A percentile compares a stretch with the other conserved stretches of the same genome.
Conservation (phyloP, 495 filamentous ascomycete species). For the Neurospora africana region DNA sequence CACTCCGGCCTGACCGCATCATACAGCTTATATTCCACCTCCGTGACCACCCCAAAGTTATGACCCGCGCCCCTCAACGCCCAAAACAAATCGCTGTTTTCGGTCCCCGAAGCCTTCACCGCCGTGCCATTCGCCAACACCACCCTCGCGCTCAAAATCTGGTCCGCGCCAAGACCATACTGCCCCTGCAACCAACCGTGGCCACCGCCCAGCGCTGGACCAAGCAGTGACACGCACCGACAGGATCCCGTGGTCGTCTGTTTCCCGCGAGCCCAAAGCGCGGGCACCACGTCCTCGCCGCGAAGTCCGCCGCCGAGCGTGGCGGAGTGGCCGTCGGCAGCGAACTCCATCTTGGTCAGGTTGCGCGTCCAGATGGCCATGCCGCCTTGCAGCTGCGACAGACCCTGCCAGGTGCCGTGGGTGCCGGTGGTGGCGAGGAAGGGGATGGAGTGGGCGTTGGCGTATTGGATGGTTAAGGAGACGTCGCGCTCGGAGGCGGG, state of each 20-base stretch:
- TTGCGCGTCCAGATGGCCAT: constrained; percentile 37
- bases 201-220: constrained; percentile 49
- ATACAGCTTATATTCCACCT: constrained; percentile 36
- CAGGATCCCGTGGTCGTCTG: constrained; percentile 41
- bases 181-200: constrained; percentile 48
- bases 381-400: constrained; percentile 32
- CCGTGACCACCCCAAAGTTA: constrained; percentile 52
- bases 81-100: constrained; percentile 42
- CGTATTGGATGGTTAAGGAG: constrained; percentile 33
- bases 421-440: constrained; percentile 39
- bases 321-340: constrained; percentile 32
- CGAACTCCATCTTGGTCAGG: constrained; percentile 31
- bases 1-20: constrained; percentile 28
- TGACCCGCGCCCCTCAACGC: constrained; percentile 48
- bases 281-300: constrained; percentile 16
- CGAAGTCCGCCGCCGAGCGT: constrained; percentile 39
- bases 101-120: constrained; percentile 20
- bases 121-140: constrained; percentile 45
- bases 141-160: constrained; percentile 40
- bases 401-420: constrained; percentile 31
- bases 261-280: constrained; percentile 24
- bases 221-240: constrained; percentile 41
- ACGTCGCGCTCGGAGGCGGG: constrained; percentile 43
- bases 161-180: constrained; percentile 48
- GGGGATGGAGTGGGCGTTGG: constrained; percentile 33